Evolutionary conservation across 2,329 filamentous ascomycete genomes (phyloP), one percentile per base, ranked within the genome.

Genomic region (Thelonectria olida): DNA sequence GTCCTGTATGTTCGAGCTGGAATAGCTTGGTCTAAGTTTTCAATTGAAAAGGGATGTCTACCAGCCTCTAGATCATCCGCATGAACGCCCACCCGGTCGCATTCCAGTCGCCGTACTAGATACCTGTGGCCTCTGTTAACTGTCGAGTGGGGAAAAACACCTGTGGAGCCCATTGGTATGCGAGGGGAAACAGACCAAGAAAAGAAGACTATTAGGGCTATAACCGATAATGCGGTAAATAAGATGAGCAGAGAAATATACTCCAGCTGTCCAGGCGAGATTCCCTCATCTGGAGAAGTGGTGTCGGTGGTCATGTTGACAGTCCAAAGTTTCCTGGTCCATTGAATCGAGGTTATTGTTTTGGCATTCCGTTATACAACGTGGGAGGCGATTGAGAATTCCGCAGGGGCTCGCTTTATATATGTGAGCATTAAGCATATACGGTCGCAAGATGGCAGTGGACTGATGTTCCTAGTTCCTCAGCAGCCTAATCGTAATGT

Each of bases 201-300:
- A 27, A 31, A 17, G 44, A 17, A 48, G 44, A 31, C 25, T 19
- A 20, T 48, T 28, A 48, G 27, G 27, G 44, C 25, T 48, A 48
- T 48, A 28, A 48, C n/a, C 22, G 27, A 48, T 23, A 31, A 27
- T n/a, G 25, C 25, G 25, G 22, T 19, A 28, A 48, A 17, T 7
- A 31, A 48, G 44, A 48, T 48, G 44, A 48, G 44, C 25, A 48
- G 44, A 22, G 23, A 31, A 48, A 48, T 9, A 31, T 20, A 48
- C 10, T 31, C 44, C 44, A 31, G 23, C 44, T 48, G 25, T 48
- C n/a, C 44, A 48, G 44, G 44, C 17, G 44, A 48, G 44, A 48
- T 28, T 4, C 17, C 44, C 25, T 48, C 44, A 15, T 20, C 25
- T 15, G n/a, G 27, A 48, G 44, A 22, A 31, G 25, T 48, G 44